phyloP scores from a whole-genome alignment of 192 early-diverging fungal species.

The Backusella parvicylindrica region DNA sequence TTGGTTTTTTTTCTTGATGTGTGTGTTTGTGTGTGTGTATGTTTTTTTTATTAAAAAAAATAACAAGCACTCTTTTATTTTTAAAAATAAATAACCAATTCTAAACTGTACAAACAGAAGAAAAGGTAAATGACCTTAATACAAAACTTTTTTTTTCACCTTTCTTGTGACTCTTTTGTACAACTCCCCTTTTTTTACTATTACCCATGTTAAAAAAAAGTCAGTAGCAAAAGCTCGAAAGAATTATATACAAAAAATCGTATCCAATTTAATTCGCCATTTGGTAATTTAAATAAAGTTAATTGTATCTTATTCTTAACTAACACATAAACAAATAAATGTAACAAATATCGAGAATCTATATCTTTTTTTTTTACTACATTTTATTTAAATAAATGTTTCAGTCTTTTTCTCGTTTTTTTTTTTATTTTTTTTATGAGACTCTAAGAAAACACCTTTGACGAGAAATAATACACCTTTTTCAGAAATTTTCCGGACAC shows the following conservation, averaged over 20 bases:
- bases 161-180: background rate
- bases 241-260: background rate
- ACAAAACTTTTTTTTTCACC: background rate
- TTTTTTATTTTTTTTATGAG: background rate
- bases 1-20: background rate
- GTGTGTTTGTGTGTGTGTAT: background rate
- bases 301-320: background rate
- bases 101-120: background rate
- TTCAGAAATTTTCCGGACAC: too few relatives aligned
- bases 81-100: background rate
- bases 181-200: background rate
- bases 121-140: background rate
- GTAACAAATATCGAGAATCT: background rate
- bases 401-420: background rate
- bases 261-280: background rate
- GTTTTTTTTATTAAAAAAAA: background rate
- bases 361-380: background rate
- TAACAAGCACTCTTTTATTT: background rate
- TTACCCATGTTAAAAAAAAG: background rate
- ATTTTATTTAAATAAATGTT: background rate
- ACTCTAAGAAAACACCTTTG: background rate
- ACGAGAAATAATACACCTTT: background rate
- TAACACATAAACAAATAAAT: background rate
- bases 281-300: conserved; percentile 1
- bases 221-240: background rate